Evolutionary conservation across 2,329 filamentous ascomycete species (phyloP).

Genomic region (Fusarium sp.): DNA sequence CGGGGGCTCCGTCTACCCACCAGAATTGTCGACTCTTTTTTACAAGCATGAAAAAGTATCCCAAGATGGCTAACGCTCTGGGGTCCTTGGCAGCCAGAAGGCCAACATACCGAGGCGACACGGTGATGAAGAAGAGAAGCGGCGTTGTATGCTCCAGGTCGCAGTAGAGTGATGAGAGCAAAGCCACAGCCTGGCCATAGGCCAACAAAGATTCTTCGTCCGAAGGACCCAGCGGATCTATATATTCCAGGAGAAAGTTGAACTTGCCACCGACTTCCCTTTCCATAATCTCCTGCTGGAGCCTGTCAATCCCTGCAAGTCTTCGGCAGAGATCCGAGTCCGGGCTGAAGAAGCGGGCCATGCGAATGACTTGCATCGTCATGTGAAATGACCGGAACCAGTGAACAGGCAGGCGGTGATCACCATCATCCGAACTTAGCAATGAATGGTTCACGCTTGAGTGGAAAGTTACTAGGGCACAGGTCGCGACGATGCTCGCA

Average conservation of each 20-base stretch:
- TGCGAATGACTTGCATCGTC: not conserved
- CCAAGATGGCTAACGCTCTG: not conserved
- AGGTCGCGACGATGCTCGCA: not conserved
- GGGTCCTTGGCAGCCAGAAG: not conserved
- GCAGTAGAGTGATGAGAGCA: not conserved
- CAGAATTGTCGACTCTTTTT: not conserved
- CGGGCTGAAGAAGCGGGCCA: not conserved
- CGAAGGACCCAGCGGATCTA: not conserved
- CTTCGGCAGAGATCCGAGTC: not conserved
- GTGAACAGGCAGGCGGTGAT: not conserved
- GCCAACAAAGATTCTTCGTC: not conserved
- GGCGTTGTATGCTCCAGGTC: not conserved
- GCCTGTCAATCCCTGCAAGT: not conserved
- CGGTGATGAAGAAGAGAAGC: not conserved
- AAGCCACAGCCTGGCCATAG: not conserved
- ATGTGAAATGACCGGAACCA: not conserved
- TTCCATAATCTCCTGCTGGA: not conserved
- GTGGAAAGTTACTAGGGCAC: not conserved
- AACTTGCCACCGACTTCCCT: not conserved
- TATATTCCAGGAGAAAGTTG: not conserved
- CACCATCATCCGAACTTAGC: not conserved
- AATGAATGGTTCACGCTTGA: not conserved
- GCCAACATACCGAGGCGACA: not conserved
- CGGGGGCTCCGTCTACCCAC: not conserved
- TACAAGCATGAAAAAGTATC: not conserved